Conservation (phyloP, 2,329 filamentous ascomycete species). For the Lomentospora prolificans region DNA sequence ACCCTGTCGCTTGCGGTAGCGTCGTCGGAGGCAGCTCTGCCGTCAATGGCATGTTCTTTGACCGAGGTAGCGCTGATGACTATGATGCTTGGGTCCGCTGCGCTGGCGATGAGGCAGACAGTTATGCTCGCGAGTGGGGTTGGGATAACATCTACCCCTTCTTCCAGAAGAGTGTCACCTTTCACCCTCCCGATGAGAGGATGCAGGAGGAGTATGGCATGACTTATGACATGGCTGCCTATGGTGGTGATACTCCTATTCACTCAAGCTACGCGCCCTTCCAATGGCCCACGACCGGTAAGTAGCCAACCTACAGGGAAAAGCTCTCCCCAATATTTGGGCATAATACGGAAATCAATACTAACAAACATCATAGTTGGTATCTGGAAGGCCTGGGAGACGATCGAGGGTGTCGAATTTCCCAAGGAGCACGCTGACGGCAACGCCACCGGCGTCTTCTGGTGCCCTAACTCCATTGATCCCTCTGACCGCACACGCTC, state of each 20-base stretch:
- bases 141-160: conserved; percentile 11
- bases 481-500: conserved; percentile 18
- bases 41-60: conserved; percentile 13
- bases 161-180: conserved; percentile 12
- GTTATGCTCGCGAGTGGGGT: conserved; percentile 7
- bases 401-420: conserved; percentile 17
- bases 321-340: too few relatives aligned
- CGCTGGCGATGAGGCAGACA: conserved; percentile 9
- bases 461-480: conserved; percentile 22
- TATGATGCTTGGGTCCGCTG: conserved; percentile 14
- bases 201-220: conserved; percentile 16
- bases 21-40: conserved; percentile 12
- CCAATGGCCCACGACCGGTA: conserved; percentile 13
- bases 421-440: conserved; percentile 18
- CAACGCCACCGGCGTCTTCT: conserved; percentile 19
- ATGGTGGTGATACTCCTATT: conserved; percentile 11
- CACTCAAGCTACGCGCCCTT: conserved; percentile 12
- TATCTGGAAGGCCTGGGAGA: conserved; percentile 12
- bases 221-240: conserved; percentile 16
- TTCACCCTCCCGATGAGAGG: conserved; percentile 13
- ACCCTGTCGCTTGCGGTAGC: conserved; percentile 8
- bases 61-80: conserved; percentile 11
- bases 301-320: not conserved
- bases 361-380: not conserved
- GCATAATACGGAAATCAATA: too few relatives aligned